phyloP scores from a whole-genome alignment of 768 basidiomycete species.

The Boletus vermiculosoides region DNA sequence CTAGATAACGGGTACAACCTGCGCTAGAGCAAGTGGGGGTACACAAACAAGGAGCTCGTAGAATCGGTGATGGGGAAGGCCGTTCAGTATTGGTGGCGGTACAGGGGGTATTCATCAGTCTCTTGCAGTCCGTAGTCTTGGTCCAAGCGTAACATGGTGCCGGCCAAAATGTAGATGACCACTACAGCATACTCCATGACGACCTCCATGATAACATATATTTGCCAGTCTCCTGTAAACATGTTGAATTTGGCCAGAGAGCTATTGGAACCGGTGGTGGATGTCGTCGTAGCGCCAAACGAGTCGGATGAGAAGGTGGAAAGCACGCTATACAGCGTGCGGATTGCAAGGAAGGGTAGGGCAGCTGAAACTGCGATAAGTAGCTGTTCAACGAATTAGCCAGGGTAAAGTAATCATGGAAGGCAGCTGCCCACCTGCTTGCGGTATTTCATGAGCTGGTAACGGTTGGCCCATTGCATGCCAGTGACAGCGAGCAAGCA shows the following conservation, averaged over 20 bases:
- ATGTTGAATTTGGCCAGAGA: conserved; percentile 56
- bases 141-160: conserved; percentile 29
- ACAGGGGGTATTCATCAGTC: conserved; percentile 31
- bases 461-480: conserved; percentile 53
- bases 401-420: conserved; percentile 2
- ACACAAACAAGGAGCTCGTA: background rate
- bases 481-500: conserved; percentile 45
- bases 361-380: conserved; percentile 52
- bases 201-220: conserved; percentile 58
- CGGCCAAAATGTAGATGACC: conserved; percentile 40
- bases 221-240: conserved; percentile 53
- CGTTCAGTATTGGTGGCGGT: conserved; percentile 33
- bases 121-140: conserved; percentile 31
- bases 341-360: conserved; percentile 58
- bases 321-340: conserved; percentile 49
- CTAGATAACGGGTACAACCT: background rate
- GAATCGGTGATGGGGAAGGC: background rate
- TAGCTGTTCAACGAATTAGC: conserved; percentile 41
- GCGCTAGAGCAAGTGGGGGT: background rate
- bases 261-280: conserved; percentile 18
- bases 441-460: conserved; percentile 30
- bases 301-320: conserved; percentile 52
- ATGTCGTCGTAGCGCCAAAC: conserved; percentile 31
- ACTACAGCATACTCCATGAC: conserved; percentile 58
- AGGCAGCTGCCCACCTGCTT: conserved; percentile 33